phyloP scores from a whole-genome alignment of 345 rosid genomes.

The Hibiscus tridactylites region DNA sequence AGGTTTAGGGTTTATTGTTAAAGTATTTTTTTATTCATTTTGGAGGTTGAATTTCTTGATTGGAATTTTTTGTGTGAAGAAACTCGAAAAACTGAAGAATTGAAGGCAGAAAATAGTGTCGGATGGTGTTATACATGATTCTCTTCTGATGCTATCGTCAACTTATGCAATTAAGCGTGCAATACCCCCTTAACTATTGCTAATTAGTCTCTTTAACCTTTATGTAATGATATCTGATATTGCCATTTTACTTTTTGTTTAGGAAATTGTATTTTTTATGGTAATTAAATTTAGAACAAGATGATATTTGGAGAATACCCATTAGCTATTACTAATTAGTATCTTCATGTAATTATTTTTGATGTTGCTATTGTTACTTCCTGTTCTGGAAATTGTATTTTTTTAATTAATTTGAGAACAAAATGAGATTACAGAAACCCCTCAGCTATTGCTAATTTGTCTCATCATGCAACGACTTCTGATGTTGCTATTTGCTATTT shows the following conservation, averaged over 20 bases:
- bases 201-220: background rate
- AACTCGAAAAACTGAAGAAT: background rate
- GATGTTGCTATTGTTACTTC: background rate
- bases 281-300: background rate
- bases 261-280: background rate
- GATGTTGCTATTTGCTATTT: background rate
- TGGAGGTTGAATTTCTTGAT: no score
- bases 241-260: background rate
- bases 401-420: background rate
- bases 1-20: background rate
- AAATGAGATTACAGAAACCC: background rate
- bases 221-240: background rate
- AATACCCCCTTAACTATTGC: background rate
- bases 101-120: background rate
- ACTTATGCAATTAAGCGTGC: background rate
- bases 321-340: background rate
- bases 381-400: background rate
- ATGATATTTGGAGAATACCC: background rate
- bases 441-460: background rate
- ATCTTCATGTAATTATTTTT: background rate
- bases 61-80: background rate
- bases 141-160: no score
- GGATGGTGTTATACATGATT: no score
- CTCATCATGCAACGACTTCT: background rate
- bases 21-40: background rate